Evolutionary conservation across 1,284 basidiomycete genomes (phyloP), one percentile per base, ranked within the genome.

Genomic region (Ustilago hordei): DNA sequence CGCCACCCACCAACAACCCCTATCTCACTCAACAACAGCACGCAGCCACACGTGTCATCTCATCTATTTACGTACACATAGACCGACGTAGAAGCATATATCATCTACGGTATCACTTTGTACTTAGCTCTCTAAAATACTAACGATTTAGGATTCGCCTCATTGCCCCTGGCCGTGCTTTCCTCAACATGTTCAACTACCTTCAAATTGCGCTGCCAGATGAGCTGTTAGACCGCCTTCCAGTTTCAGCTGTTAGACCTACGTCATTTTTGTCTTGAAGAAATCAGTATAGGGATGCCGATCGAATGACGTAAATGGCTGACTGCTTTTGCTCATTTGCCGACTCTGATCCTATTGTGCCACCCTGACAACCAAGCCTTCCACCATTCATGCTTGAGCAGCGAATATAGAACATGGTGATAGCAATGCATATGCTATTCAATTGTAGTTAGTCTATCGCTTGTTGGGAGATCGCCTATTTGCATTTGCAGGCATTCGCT

Each of bases 231-330:
- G 41, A 45, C 15, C 41, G 28, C 28, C 11, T 32, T 28, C 19
- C 12, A 39, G 28, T 31, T 54, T 9, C 48, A 6, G 36, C 38
- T 28, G 38, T 41, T 41, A 55, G 35, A 28, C 38, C 23, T 19
- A 4, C 12, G 17, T 55, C 7, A 19, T 56, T 23, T 35, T 23
- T n/a, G 23, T 17, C 8, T 5, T 11, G 12, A 15, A 17, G 43
- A 19, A 56, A 38, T 36, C 34, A 19, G 28, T 19, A 11, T 39
- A 32, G 31, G 8, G 32, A 4, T 31, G 57, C 45, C 45, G 47
- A 50, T 13, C n/a, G 23, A 13, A 60, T 60, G 58, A 60, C 58
- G 58, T 48, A 60, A 32, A 60, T 52, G 58, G 58, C 58, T 50
- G 47, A 50, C 12, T 31, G 23, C 8, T 13, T 48, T 32, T 50